Base-by-base conservation (phyloP, 495 filamentous ascomycete species). In the Aspergillus sclerotioniger region DNA sequence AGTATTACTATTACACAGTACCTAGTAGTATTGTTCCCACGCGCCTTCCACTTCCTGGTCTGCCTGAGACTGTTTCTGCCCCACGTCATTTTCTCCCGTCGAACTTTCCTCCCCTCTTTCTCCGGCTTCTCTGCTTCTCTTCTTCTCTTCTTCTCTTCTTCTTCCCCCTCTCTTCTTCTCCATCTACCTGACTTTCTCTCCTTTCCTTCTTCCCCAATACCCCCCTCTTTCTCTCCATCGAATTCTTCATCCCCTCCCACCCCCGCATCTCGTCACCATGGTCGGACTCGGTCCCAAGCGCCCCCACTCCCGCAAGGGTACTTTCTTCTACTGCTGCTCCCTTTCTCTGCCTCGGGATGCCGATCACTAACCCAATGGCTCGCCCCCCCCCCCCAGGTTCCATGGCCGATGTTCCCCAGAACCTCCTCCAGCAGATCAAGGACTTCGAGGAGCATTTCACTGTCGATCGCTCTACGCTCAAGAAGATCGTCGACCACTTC, bases 401-500 rank as follows among this genome's bases (percentile, higher is more conserved):
- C 51, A 86, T 87, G 81, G 81, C 86, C 65, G 87, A 90, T 76
- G 73, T 95, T 71, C 91, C 94, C 51, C 88, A 92, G 73, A 85
- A 94, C 71, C 84, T 98, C 51, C 74, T 89, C 62, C 78, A 85
- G 57, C 88, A 96, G 73, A 94, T 98, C 71, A 84, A 91, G 72
- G 74, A 84, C 25, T 82, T 98, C 41, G 94, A 98, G 77, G 80
- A 90, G n/a, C 69, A 84, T 17, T 98, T 98, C 75, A 88, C 86
- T 15, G 84, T 97, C 45, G 85, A 89, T 62, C 80, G 76, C 3
- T 75, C 81, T 13, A 95, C 90, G 76, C 84, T 98, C 16, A 97
- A 96, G 82, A 67, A 87, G 71, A 89, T 98, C 60, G 92, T 92
- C 32, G 79, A 85, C 49, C 91, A 94, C 67, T 98, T 98, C 72